phyloP scores from a whole-genome alignment of 2,329 filamentous ascomycete genomes.

The Gnomoniopsis sp. region DNA sequence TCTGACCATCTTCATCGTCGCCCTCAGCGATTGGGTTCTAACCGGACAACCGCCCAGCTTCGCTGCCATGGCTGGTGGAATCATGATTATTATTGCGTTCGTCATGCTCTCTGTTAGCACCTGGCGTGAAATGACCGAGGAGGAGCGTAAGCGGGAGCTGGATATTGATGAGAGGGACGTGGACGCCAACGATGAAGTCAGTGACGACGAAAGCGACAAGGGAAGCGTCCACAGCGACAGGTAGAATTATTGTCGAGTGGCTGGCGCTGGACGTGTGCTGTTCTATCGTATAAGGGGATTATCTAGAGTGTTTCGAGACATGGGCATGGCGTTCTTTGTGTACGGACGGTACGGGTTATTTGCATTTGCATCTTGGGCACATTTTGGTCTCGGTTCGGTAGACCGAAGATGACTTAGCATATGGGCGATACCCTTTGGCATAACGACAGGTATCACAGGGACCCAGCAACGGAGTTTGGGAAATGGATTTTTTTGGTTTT shows the following conservation, averaged over 20 bases:
- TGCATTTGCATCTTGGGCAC: neutral
- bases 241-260: neutral
- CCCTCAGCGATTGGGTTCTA: slow-evolving; percentile 82
- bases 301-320: neutral
- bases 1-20: slow-evolving; percentile 95
- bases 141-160: slow-evolving; percentile 58
- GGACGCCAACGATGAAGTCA: slow-evolving; percentile 29
- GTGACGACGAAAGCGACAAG: slow-evolving; percentile 27
- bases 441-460: neutral
- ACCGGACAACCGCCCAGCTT: slow-evolving; percentile 72
- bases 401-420: neutral
- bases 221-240: slow-evolving; percentile 9
- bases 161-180: slow-evolving; percentile 47
- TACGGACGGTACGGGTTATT: neutral
- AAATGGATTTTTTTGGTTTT: neutral
- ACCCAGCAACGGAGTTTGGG: neutral
- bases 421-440: neutral
- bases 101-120: slow-evolving; percentile 85
- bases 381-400: neutral
- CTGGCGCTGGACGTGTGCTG: neutral
- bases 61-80: slow-evolving; percentile 76
- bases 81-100: slow-evolving; percentile 86
- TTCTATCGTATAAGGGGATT: neutral
- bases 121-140: slow-evolving; percentile 88
- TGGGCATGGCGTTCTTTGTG: neutral